Evolutionary conservation across 768 basidiomycete species (phyloP), one percentile per base, ranked within the genome.

Genomic region (Xanthoconium purpureum): DNA sequence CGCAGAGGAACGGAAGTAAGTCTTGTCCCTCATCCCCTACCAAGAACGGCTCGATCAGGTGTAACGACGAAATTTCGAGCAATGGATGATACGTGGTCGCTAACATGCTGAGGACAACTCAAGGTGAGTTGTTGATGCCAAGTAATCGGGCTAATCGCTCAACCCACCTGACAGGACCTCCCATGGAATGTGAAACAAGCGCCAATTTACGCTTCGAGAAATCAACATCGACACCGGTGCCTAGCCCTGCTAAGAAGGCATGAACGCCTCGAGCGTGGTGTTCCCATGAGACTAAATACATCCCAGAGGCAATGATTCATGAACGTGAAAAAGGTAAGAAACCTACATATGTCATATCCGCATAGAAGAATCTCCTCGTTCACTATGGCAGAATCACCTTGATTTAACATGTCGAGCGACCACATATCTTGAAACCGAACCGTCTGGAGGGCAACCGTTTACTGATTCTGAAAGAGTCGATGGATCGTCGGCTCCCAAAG

Each of bases 351-450:
- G 0, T 47, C 14, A 17, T 48, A 56, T 30, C 55, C 58, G 9
- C 44, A 48, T 0, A 15, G 13, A 5, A 62, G 52, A 8, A 32
- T 29, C 3, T 55, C 46, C 18, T 60, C 58, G 43, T 60, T 62
- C 43, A 57, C n/a, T 6, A 60, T 24, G 2, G 61, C 61, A 1
- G 58, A 24, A 11, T 62, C 55, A 1, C 58, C 58, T 3, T 62
- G 61, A 42, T 57, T 57, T 1, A 50, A 55, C 33, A 54, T 37
- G 20, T 56, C 58, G 8, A 59, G 20, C 14, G 58, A 28, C 55
- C 61, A 62, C 40, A 52, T 52, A n/a, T 60, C 58, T 7, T 42
- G 55, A 18, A 62, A 49, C 11, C 6, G 43, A 40, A 52, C 32
- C 8, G 28, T 3, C 12, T 32, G 17, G 5, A 12, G 18, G 0